Evolutionary conservation across 164 flowering plant species (phyloP), one percentile per base, ranked within the genome.

Genomic region (Tetracentron sinense): DNA sequence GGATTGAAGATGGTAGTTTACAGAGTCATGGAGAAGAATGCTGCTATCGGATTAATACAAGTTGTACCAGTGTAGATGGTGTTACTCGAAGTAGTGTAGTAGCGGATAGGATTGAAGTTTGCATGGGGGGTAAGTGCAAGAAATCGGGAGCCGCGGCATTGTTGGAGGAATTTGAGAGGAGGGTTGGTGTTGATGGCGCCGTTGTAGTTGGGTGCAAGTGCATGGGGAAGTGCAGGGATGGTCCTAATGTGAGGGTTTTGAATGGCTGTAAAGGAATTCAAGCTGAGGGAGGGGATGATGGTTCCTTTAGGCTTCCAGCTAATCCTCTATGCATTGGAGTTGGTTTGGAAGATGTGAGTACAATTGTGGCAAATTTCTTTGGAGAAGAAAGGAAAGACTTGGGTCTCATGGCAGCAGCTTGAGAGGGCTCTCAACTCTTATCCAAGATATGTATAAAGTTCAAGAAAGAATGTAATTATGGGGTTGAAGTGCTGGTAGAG

Each of bases 121-220:
- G 98, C 54, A 92, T 89, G 97, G 97, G 97, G 0, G 82, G 84
- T 0, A 89, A 89, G 74, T 92, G 94, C 81, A 84, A 79, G 78
- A 89, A 81, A 60, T 83, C 84, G 12, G 98, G 98, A 31, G 83
- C 81, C 2, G 72, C 54, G 4, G 72, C 69, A 6, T 58, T 87
- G 74, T n/a, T 89, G 65, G 82, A 78, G 42, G 82, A 84, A 54
- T 85, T 92, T 42, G 71, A 74, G 69, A 79, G 63, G 62, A 80
- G 44, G 23, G 64, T 85, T 2, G 87, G 88, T 1, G 54, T 22
- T 12, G 79, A 79, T 50, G 90, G 77, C 26, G 73, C 77, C 42
- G 94, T 89, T 58, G 81, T n/a, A n/a, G n/a, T 80, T 26, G 98
- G 85, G n/a, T 92, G 98, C 74, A 92, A 89, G 66, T 92, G 96